Conservation (phyloP, 768 basidiomycete genomes). For the Russula abietina region DNA sequence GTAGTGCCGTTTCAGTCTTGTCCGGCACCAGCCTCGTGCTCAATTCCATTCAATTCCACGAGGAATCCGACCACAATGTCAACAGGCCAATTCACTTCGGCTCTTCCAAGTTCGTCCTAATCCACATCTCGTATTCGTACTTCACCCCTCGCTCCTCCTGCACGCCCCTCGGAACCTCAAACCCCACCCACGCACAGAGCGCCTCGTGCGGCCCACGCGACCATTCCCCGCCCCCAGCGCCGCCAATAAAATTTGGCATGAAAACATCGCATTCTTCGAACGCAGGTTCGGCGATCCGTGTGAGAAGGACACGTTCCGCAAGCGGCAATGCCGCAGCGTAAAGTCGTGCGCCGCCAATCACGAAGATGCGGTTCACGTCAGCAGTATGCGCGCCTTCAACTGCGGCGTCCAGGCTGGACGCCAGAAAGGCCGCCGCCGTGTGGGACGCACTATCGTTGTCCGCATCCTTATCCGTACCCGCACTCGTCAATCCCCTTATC, state of each 20-base stretch:
- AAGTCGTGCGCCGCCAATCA: conserved; percentile 89
- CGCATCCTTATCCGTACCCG: background rate
- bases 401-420: conserved; percentile 37
- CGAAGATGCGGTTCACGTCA: conserved; percentile 46
- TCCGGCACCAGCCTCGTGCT: conserved; percentile 3
- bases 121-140: conserved; percentile 98
- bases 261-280: conserved; percentile 84
- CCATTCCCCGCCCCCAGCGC: conserved; percentile 41
- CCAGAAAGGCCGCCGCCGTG: conserved; percentile 35
- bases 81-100: background rate
- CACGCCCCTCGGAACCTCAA: conserved; percentile 66
- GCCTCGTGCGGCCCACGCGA: conserved; percentile 51
- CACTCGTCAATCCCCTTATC: background rate
- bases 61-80: background rate
- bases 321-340: conserved; percentile 62
- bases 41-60: conserved; percentile 14
- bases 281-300: conserved; percentile 67
- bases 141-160: conserved; percentile 77
- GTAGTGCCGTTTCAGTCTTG: conserved; percentile 12
- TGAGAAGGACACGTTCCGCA: conserved; percentile 82
- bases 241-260: conserved; percentile 62
- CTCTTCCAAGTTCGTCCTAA: conserved; percentile 51
- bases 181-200: conserved; percentile 72
- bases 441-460: background rate
- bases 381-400: conserved; percentile 34